A percentile compares a stretch with the other conserved stretches of the same genome.
These are phyloP conservation scores for Marasmius sp. DNA, from an alignment of 1,284 basidiomycete species.

Conservation along the genomic window DNA sequence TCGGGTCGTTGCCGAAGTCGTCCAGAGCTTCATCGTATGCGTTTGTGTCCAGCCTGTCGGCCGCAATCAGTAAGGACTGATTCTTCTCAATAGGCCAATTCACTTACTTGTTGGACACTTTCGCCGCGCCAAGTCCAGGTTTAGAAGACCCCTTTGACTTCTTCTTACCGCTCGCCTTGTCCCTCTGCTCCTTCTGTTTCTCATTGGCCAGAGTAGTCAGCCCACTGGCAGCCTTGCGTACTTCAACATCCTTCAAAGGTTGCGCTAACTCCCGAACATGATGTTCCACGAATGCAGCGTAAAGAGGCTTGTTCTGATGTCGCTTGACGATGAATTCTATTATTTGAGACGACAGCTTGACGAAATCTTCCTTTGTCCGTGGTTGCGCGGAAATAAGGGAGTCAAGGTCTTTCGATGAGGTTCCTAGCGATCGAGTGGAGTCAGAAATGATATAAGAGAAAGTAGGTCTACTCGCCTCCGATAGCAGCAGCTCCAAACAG, in stretches of 20 bases:
- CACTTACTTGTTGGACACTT: constrained; percentile 60
- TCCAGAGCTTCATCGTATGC: constrained; percentile 86
- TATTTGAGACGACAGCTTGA: constrained; percentile 68
- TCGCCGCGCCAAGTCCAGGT: constrained; percentile 73
- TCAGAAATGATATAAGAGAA: not conserved
- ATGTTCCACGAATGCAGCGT: constrained; percentile 79
- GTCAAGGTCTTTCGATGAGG: constrained; percentile 68
- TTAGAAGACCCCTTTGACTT: constrained; percentile 75
- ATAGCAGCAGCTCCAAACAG: constrained; percentile 72
- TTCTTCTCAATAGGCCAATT: not conserved
- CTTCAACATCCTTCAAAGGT: constrained; percentile 84
- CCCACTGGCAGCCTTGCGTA: constrained; percentile 80
- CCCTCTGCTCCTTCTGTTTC: constrained; percentile 88
- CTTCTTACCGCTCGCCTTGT: constrained; percentile 87
- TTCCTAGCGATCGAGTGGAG: constrained; percentile 38
- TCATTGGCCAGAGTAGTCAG: constrained; percentile 88
- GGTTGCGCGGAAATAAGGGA: constrained; percentile 72
- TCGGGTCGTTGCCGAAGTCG: constrained; percentile 68
- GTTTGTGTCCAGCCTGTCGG: constrained; percentile 61
- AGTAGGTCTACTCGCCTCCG: constrained; percentile 48
- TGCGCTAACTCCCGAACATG: constrained; percentile 72
- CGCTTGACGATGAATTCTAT: constrained; percentile 73
- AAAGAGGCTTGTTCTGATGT: constrained; percentile 81
- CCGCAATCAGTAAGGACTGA: not conserved
- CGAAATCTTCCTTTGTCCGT: constrained; percentile 85